phyloP scores from a whole-genome alignment of 2,329 filamentous ascomycete genomes.

The Aspergillus sp. region DNA sequence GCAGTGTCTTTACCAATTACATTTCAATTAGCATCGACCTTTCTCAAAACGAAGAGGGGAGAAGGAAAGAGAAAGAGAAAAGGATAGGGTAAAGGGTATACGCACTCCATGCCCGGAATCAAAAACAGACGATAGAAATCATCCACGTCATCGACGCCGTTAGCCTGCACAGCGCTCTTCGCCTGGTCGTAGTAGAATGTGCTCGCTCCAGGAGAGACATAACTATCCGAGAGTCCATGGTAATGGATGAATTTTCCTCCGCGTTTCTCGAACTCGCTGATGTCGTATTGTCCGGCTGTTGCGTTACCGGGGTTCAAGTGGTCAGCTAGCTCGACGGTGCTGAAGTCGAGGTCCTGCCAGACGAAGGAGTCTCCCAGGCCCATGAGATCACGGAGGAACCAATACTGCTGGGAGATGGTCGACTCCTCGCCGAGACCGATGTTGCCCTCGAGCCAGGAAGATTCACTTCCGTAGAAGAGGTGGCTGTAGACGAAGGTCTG shows the following conservation, averaged over 20 bases:
- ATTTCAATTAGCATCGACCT: no score
- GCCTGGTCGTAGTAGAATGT: background rate
- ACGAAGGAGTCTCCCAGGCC: background rate
- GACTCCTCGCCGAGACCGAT: background rate
- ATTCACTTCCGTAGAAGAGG: background rate
- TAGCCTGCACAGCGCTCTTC: background rate
- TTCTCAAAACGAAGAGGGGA: no score
- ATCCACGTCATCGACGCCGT: background rate
- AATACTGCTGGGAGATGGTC: background rate
- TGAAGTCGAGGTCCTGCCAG: background rate
- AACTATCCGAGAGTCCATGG: background rate
- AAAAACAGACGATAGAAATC: background rate
- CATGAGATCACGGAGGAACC: background rate
- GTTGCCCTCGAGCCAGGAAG: background rate
- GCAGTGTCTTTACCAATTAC: background rate
- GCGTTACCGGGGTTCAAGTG: background rate
- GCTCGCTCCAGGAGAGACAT: background rate
- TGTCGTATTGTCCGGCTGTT: background rate
- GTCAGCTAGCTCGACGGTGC: background rate
- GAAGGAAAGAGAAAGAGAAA: no score
- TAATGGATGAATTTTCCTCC: background rate
- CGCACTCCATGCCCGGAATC: background rate
- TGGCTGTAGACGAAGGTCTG: conserved; percentile 2
- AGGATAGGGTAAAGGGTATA: no score
- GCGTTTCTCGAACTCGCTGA: background rate